Conservation (phyloP, 225 moss, liverwort and hornwort species). For the Straminergon stramineum region DNA sequence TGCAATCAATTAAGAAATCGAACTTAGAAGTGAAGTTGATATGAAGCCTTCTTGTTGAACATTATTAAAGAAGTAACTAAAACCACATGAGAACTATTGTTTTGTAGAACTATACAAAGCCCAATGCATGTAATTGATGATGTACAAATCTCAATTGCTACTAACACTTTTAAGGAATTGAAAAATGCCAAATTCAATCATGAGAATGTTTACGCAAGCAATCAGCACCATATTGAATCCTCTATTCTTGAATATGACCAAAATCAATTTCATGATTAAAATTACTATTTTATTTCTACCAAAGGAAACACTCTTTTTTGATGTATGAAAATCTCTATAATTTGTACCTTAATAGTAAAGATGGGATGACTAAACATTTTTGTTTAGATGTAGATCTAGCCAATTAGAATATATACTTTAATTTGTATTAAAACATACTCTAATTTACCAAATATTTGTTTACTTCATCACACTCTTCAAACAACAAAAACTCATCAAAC, state of each 20-base stretch:
- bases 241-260: not conserved
- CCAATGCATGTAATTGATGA: not conserved
- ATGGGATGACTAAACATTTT: not conserved
- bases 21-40: not conserved
- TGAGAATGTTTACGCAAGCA: not conserved
- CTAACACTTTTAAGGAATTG: not conserved
- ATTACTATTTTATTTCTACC: not conserved
- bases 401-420: not conserved
- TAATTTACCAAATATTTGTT: not conserved
- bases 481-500: not conserved
- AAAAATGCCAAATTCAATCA: too few species aligned
- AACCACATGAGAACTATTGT: too few species aligned
- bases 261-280: not conserved
- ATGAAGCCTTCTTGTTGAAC: accelerated
- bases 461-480: not conserved
- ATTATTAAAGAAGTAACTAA: too few species aligned
- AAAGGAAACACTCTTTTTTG: not conserved
- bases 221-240: not conserved
- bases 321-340: not conserved
- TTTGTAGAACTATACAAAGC: not conserved
- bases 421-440: not conserved
- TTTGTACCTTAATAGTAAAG: not conserved
- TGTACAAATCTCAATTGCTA: not conserved
- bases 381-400: not conserved
- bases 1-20: not conserved